phyloP scores from a whole-genome alignment of 106 monocot genomes.

The Platanthera guangdongensis region DNA sequence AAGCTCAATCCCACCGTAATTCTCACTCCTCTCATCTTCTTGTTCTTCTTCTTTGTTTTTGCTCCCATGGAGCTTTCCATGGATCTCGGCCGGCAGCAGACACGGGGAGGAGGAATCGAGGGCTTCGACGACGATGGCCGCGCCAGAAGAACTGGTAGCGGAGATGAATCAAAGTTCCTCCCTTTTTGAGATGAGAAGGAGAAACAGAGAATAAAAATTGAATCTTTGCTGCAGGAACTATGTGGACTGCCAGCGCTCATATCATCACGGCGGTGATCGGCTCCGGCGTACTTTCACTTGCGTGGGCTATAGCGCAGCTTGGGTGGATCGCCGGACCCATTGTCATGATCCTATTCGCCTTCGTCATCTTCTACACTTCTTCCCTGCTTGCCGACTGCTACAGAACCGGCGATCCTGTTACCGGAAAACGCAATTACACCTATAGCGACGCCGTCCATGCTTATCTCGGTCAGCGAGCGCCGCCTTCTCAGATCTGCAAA shows the following conservation, averaged over 20 bases:
- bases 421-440: slow-evolving; percentile 72
- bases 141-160: slow-evolving; percentile 44
- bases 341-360: slow-evolving; percentile 61
- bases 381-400: slow-evolving; percentile 61
- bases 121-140: slow-evolving; percentile 64
- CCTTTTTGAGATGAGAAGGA: background rate
- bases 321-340: slow-evolving; percentile 71
- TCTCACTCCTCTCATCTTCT: background rate
- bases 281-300: slow-evolving; percentile 52
- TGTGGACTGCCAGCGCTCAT: slow-evolving; percentile 76
- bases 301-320: slow-evolving; percentile 74
- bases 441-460: slow-evolving; percentile 71
- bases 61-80: slow-evolving; percentile 7
- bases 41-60: background rate
- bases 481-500: background rate
- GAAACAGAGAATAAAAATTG: background rate
- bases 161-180: background rate
- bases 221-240: slow-evolving; percentile 33
- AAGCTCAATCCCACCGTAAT: background rate
- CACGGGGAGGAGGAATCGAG: slow-evolving; percentile 7
- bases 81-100: background rate
- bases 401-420: slow-evolving; percentile 43
- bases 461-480: slow-evolving; percentile 37
- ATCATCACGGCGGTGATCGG: slow-evolving; percentile 68
- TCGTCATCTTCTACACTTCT: slow-evolving; percentile 69